These are phyloP conservation scores for Mortierella sp. DNA, from an alignment of 371 early-diverging fungal genomes.

Conservation along the genomic window DNA sequence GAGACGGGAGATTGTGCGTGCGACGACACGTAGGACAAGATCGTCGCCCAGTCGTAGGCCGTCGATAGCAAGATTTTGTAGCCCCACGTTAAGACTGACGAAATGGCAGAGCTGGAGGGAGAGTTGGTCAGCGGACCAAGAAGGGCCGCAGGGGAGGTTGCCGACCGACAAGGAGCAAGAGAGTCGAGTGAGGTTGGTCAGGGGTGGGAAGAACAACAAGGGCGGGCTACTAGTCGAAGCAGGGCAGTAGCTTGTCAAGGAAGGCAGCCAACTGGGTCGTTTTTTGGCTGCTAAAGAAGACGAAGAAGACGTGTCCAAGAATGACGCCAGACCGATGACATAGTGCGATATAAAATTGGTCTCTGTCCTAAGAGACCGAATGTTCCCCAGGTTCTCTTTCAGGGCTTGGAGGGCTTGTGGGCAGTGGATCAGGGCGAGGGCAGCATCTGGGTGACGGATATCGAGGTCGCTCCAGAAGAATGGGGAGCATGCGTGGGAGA, in stretches of 20 bases:
- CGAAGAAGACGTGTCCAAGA: neutral
- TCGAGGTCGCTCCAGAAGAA: neutral
- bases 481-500: slow-evolving; percentile 1
- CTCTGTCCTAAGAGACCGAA: neutral
- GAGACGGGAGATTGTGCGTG: slow-evolving; percentile 6
- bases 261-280: neutral
- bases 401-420: neutral
- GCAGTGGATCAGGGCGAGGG: neutral
- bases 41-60: slow-evolving; percentile 9
- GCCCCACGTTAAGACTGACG: neutral
- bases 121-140: slow-evolving; percentile 1
- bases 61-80: neutral
- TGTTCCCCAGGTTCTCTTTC: neutral
- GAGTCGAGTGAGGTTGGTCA: neutral
- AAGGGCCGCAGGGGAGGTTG: neutral
- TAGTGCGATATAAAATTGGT: neutral
- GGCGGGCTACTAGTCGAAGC: too few species aligned
- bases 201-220: neutral
- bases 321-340: neutral
- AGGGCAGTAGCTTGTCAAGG: neutral
- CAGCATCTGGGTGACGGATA: neutral
- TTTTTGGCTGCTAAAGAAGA: neutral
- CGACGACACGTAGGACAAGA: slow-evolving; percentile 9
- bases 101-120: slow-evolving; percentile 8
- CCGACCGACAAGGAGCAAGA: neutral